Conservation (phyloP, 345 rosid genomes). For the Draba incana region DNA sequence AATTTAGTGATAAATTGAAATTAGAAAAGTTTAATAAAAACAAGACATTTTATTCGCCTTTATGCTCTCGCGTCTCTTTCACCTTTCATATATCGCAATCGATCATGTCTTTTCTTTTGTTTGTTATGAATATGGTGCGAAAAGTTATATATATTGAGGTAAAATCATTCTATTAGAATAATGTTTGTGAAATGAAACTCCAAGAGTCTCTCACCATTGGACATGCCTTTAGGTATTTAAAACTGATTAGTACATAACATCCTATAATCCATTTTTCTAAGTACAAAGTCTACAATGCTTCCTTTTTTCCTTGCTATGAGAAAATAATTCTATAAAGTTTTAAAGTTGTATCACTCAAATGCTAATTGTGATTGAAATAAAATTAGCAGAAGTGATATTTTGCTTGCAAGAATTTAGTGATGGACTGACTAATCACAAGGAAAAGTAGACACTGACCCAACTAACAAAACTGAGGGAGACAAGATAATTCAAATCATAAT, state of each 20-base stretch:
- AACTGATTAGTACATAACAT: too few species aligned
- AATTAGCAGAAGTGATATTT: neutral
- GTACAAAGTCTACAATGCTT: too few species aligned
- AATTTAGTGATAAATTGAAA: neutral
- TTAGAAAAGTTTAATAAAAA: neutral
- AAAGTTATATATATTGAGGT: neutral
- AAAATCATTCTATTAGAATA: too few species aligned
- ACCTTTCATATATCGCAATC: constrained; percentile 16
- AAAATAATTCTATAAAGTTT: too few species aligned
- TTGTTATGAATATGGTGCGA: constrained; percentile 2
- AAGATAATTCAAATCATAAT: neutral
- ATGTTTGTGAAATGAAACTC: too few species aligned
- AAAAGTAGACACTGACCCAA: constrained; percentile 12
- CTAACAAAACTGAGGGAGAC: constrained; percentile 24
- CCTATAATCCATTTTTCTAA: too few species aligned
- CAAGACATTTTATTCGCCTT: constrained; percentile 17
- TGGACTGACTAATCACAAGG: constrained; percentile 14
- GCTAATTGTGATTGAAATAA: neutral
- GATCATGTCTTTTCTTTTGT: constrained; percentile 11
- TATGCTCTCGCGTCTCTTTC: constrained; percentile 31
- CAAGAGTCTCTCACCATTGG: too few species aligned
- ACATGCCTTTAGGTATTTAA: too few species aligned
- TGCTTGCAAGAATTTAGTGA: constrained; percentile 7
- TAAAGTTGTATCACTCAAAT: too few species aligned
- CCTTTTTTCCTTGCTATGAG: too few species aligned